phyloP scores from a whole-genome alignment of 805 yeast genomes.

The Schizosaccharomyces octosporus region DNA sequence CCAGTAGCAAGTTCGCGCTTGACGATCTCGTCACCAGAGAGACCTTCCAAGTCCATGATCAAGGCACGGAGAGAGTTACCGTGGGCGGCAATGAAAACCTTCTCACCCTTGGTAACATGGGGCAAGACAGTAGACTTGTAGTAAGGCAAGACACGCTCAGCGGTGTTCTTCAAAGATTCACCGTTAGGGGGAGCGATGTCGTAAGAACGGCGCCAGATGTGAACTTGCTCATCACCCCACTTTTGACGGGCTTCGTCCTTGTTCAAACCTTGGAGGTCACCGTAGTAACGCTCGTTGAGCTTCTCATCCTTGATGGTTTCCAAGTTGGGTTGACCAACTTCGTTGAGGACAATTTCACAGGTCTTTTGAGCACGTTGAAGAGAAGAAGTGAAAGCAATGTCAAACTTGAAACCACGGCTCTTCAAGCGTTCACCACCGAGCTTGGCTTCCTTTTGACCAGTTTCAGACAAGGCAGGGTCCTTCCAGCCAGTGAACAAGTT shows the following conservation, averaged over 20 bases:
- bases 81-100: slow-evolving; percentile 85
- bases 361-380: slow-evolving; percentile 90
- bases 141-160: slow-evolving; percentile 89
- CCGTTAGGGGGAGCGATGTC: slow-evolving; percentile 95
- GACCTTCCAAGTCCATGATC: slow-evolving; percentile 83
- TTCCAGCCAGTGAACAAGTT: slow-evolving; percentile 98
- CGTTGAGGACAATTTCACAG: slow-evolving; percentile 76
- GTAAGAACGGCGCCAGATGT: slow-evolving; percentile 89
- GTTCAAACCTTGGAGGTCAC: slow-evolving; percentile 96
- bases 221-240: slow-evolving; percentile 82
- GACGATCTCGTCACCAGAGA: slow-evolving; percentile 79
- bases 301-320: slow-evolving; percentile 93
- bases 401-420: slow-evolving; percentile 68
- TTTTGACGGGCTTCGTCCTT: slow-evolving; percentile 75
- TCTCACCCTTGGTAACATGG: slow-evolving; percentile 65
- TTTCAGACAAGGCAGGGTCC: slow-evolving; percentile 61
- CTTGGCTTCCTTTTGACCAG: slow-evolving; percentile 73
- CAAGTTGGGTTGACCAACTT: slow-evolving; percentile 71
- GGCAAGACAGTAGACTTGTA: slow-evolving; percentile 80
- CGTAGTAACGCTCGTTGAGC: slow-evolving; percentile 96
- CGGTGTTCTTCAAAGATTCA: slow-evolving; percentile 81
- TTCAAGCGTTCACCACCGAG: slow-evolving; percentile 81
- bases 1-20: slow-evolving; percentile 94
- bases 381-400: slow-evolving; percentile 70
- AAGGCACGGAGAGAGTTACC: slow-evolving; percentile 95